A percentile compares a stretch with the other conserved stretches of the same genome.
These are phyloP conservation scores for Trichoderma breve DNA, from an alignment of 2,329 filamentous ascomycete species.

Conservation along the genomic window DNA sequence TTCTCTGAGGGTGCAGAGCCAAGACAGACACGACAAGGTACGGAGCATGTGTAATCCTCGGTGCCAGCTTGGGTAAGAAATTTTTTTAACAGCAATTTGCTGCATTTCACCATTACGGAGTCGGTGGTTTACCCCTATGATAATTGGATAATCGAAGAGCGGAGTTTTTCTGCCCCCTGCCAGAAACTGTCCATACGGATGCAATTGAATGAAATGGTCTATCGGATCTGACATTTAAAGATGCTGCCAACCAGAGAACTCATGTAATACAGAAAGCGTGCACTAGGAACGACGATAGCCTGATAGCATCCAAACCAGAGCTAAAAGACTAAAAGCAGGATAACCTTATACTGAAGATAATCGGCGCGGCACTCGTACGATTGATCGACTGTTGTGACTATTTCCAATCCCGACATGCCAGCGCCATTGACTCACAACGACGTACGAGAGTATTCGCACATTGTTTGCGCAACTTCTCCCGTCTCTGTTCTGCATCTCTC, in stretches of 20 bases:
- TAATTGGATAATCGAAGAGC: background rate
- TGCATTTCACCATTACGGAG: background rate
- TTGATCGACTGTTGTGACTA: background rate
- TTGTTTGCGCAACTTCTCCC: background rate
- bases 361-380: background rate
- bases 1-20: background rate
- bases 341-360: background rate
- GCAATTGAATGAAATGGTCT: background rate
- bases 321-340: background rate
- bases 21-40: slow-evolving; percentile 1
- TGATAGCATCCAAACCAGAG: background rate
- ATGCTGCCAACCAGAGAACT: background rate
- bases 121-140: background rate
- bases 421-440: slow-evolving; percentile 17
- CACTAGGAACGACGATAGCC: background rate
- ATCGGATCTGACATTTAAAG: background rate
- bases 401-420: background rate
- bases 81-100: background rate
- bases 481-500: background rate
- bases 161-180: background rate
- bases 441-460: background rate
- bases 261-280: background rate
- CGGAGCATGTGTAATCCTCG: background rate
- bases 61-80: background rate
- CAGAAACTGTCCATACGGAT: background rate